These are phyloP conservation scores for Jaltomata sinuosa DNA, from an alignment of 257 asterid genomes.

Conservation along the genomic window DNA sequence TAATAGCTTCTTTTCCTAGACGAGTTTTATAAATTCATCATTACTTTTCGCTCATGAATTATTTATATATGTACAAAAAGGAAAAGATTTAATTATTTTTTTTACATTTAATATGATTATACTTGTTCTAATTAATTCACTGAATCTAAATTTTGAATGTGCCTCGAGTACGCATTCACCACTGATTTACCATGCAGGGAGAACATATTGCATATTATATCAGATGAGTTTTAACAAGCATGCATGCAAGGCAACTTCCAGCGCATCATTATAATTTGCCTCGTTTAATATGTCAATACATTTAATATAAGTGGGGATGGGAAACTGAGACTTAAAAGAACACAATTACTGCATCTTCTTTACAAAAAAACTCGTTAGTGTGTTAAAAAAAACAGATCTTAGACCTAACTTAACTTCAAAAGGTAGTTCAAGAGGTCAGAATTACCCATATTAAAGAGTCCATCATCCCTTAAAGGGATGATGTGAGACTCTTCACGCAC, in stretches of 20 bases:
- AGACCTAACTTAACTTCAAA: too few species aligned
- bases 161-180: too few species aligned
- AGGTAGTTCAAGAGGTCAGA: too few species aligned
- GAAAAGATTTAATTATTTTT: not conserved
- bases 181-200: not conserved
- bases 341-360: not conserved
- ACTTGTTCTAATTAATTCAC: not conserved
- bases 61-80: not conserved
- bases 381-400: too few species aligned
- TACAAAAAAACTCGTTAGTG: too few species aligned
- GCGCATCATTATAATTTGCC: not conserved
- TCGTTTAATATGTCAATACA: not conserved
- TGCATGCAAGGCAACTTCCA: slow-evolving; percentile 9
- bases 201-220: slow-evolving; percentile 22
- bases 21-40: not conserved
- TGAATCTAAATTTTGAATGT: not conserved
- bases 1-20: not conserved
- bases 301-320: not conserved
- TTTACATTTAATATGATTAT: not conserved
- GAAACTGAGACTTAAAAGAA: not conserved
- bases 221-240: not conserved
- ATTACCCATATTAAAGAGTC: too few species aligned
- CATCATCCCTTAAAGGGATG: not conserved
- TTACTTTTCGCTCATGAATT: not conserved
- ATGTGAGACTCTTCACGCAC: not conserved